Conservation (phyloP, 192 early-diverging fungal genomes). For the Thoreauomyces humboldtii region DNA sequence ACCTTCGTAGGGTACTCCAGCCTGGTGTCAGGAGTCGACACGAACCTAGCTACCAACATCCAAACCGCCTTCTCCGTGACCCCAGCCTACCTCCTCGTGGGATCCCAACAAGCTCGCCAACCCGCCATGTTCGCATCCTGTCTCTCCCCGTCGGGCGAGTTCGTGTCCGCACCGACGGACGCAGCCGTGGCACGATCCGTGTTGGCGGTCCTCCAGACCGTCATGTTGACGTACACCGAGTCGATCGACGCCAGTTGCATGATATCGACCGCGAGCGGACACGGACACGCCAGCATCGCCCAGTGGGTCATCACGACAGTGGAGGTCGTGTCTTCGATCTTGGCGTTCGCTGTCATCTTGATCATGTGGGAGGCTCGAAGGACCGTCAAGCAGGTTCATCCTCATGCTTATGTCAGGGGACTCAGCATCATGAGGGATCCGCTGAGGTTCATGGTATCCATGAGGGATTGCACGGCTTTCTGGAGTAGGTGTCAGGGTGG, state of each 20-base stretch:
- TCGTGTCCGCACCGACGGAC: neutral
- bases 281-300: neutral
- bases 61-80: neutral
- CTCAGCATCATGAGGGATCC: constrained; percentile 10
- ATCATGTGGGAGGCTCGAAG: neutral
- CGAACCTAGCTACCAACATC: neutral
- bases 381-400: constrained; percentile 1
- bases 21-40: constrained; percentile 5
- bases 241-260: neutral
- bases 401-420: constrained; percentile 8
- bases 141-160: neutral
- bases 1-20: neutral
- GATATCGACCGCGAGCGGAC: neutral
- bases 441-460: constrained; percentile 13
- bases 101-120: neutral
- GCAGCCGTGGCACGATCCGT: neutral
- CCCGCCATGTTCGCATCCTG: neutral
- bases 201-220: neutral
- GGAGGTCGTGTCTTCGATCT: neutral
- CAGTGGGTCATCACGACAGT: constrained; percentile 1
- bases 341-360: neutral
- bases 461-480: constrained; percentile 8
- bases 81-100: neutral
- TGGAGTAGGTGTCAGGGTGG: constrained; percentile 7
- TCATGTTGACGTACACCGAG: neutral